Base-by-base conservation (phyloP, 176 grass and related monocot species). In the Musa acuminata region DNA sequence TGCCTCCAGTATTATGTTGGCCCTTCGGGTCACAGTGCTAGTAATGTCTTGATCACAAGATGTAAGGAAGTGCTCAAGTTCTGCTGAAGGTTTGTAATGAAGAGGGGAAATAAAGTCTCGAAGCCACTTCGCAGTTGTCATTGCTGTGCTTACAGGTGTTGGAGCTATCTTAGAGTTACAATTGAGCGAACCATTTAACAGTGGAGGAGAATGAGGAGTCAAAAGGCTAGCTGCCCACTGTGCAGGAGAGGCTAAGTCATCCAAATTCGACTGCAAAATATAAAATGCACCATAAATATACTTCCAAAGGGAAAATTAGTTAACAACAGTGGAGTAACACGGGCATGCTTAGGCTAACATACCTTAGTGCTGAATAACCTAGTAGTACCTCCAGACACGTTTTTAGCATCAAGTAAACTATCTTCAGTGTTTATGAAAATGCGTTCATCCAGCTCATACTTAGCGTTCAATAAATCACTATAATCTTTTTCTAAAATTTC, bases 41-140 rank as follows among this genome's bases (percentile, higher is more conserved):
- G 57, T 91, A 53, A 93, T 78, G 78, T 86, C 87, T 82, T 53
- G 86, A 21, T 88, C 72, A 50, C 87, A 88, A 82, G 84, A 88
- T 72, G 80, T 90, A 81, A 98, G 78, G 51, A 93, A 91, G 52
- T 83, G 68, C 53, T 87, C 80, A 48, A 98, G 90, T 49, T 85
- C 85, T 81, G 84, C 51, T 71, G 94, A 91, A 57, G 90, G 90
- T 54, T 90, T 82, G n/a, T 87, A 74, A 25, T 86, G 82, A 72
- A 91, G 87, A 53, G 80, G 85, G 82, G 85, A 98, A 78, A 98
- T 91, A 66, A 98, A 82, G 27, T 93, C 90, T 49, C 86, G 85
- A 77, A 98, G 85, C 90, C 94, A 98, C 82, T 93, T 98, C 77
- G 94, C 87, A 62, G 94, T 88, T 80, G 88, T 91, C 94, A 98